Base-by-base conservation (phyloP, 257 asterid species). In the Jaltomata sinuosa region DNA sequence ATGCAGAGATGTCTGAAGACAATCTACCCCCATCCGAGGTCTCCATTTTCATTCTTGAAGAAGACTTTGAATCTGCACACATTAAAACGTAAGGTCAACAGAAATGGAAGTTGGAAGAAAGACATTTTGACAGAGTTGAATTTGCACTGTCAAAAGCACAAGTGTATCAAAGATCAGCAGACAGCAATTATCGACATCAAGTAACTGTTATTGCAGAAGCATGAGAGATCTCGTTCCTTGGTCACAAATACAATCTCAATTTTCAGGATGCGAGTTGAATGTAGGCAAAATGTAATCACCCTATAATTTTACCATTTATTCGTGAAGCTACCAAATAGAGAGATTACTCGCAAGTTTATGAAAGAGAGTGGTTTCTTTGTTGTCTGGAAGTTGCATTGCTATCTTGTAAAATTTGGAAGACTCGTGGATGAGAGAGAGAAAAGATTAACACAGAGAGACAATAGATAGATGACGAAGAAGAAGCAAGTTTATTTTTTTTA, bases 1-100 rank as follows among this genome's bases (percentile, higher is more conserved):
- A 88, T 52, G 91, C 88, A 53, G 94, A 83, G 81, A 94, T 94
- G 86, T 90, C 88, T 83, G 95, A 89, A 88, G 98, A 95, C 85
- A 91, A 79, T 76, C 89, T 87, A 90, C 62, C 90, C 83, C 74
- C 89, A 83, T 92, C 93, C 90, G 87, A 83, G 89, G 87, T 79
- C 80, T 88, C 93, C 83, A 65, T 85, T 85, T 90, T 88, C 62
- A 49, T 82, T 87, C 81, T 77, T 77, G 81, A 77, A 76, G 81
- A 76, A 27, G 27, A 49, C 62, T 16, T 77, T 27, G 62, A 27
- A 77, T 77, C 81, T 77, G 62, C 62, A 77, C 6, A 5, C 2
- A 8, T 49, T 27, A 27, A 11, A 71, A 77, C 81, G 25, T 49
- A 27, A 47, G 25, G 59, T 77, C n/a, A 77, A 77, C 18, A 77